These are phyloP conservation scores for Cercospora nicotianae DNA, from an alignment of 2,329 filamentous ascomycete genomes.

Conservation along the genomic window DNA sequence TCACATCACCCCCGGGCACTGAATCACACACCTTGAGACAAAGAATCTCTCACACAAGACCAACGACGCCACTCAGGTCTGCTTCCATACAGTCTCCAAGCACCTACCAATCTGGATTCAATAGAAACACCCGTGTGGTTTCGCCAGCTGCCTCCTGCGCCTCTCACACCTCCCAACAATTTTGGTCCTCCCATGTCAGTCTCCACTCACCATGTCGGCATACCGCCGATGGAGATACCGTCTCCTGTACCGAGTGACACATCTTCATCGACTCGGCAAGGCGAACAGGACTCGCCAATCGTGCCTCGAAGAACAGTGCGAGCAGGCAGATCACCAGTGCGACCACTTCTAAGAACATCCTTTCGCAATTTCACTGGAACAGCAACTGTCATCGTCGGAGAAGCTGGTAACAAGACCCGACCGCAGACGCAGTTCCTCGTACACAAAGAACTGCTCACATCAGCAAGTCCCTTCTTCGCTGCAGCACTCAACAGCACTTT, in stretches of 20 bases:
- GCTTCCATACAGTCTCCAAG: not conserved
- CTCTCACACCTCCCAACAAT: slow-evolving; percentile 23
- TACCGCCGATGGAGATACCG: slow-evolving; percentile 34
- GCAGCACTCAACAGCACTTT: slow-evolving; percentile 52
- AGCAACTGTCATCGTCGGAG: slow-evolving; percentile 44
- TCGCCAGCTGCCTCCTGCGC: slow-evolving; percentile 30
- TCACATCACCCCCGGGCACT: not conserved
- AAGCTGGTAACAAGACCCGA: slow-evolving; percentile 28
- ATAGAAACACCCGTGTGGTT: slow-evolving; percentile 37
- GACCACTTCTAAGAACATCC: slow-evolving; percentile 40
- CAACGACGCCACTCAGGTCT: not conserved
- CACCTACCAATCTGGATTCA: slow-evolving; percentile 32
- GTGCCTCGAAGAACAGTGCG: slow-evolving; percentile 18
- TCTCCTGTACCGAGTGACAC: slow-evolving; percentile 30
- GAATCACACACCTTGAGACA: slow-evolving; percentile 9
- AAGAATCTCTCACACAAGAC: slow-evolving; percentile 11
- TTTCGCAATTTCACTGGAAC: slow-evolving; percentile 45
- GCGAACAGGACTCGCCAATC: slow-evolving; percentile 18
- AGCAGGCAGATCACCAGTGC: slow-evolving; percentile 30
- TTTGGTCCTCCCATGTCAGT: slow-evolving; percentile 27
- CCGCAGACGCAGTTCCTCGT: slow-evolving; percentile 45
- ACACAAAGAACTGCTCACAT: slow-evolving; percentile 51
- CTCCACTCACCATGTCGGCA: slow-evolving; percentile 23
- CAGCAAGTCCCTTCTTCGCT: slow-evolving; percentile 52
- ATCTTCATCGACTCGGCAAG: slow-evolving; percentile 30